Evolutionary conservation across 177 flowering plant genomes (phyloP).

Genomic region (Vitis hybrid): DNA sequence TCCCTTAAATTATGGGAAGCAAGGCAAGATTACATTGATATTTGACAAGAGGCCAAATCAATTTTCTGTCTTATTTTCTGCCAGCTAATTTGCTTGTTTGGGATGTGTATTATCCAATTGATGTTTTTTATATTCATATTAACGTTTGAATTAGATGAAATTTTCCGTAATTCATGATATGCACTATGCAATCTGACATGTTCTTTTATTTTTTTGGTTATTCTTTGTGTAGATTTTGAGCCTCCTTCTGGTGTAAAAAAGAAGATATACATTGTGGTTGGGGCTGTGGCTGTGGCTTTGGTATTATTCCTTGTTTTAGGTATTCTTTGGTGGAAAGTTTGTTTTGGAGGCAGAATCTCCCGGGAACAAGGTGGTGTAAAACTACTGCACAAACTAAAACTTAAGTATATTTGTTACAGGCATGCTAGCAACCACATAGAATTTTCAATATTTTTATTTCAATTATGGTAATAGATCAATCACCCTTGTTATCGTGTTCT

Average conservation of each 20-base stretch:
- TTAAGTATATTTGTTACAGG: no score
- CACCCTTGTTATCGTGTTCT: no score
- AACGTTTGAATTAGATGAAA: background rate
- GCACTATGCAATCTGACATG: background rate
- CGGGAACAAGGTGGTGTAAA: constrained; percentile 1
- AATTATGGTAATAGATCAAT: no score
- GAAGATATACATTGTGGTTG: constrained; percentile 2
- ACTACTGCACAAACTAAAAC: no score
- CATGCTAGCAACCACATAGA: no score
- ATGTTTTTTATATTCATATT: background rate
- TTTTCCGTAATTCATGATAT: background rate
- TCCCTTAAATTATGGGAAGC: no score
- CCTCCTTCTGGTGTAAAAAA: constrained; percentile 3
- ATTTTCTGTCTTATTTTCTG: no score
- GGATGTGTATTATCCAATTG: background rate
- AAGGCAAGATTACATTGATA: no score
- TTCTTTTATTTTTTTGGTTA: background rate
- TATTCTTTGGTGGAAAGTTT: constrained; percentile 37
- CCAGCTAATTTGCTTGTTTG: no score
- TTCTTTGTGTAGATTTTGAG: constrained; percentile 9
- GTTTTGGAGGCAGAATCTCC: constrained; percentile 9
- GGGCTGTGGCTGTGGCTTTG: constrained; percentile 7
- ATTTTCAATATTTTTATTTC: no score
- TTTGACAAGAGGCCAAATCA: no score
- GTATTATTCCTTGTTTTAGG: constrained; percentile 14